Evolutionary conservation across 2,329 filamentous ascomycete genomes (phyloP), one percentile per base, ranked within the genome.

Genomic region (Sarocladium kiliense): DNA sequence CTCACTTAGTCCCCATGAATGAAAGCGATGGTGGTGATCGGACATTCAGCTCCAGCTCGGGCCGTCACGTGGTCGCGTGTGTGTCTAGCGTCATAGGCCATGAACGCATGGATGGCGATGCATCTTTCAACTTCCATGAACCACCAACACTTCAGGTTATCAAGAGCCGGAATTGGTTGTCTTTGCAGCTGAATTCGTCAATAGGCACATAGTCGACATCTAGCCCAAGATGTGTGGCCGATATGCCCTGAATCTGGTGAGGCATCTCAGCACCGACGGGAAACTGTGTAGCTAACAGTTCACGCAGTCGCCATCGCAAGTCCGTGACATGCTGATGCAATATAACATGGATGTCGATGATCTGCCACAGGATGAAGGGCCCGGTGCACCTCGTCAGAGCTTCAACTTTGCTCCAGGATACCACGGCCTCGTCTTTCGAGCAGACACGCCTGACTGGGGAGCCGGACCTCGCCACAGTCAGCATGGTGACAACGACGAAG

Each of bases 381-480:
- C 87, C 16, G 67, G 64, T 2, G 72, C 75, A 1, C 82, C 82
- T 1, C 82, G 88, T 36, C 88, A 90, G 65, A 91, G 82, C 34
- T 96, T 95, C 74, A 97, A 97, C 68, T 95, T 99, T 66, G 91
- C 93, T 0, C 94, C 94, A 0, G 89, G 92, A 0, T 89, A 91
- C 58, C 80, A 88, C 64, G 93, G 94, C 32, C 77, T 94, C 23
- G 89, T 97, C 25, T 96, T 96, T 67, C 84, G 91, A 57, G 90
- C 90, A 32, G 84, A 91, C 53, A 79, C 81, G 5, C 78, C 84
- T 12, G 84, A 87, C 57, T 74, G 75, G 59, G 83, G 82, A n/a
- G 77, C 79, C 14, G 77, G 78, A 1, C 69, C 71, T 16, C 56
- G 62, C 54, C 58, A 62, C 23, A 55, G 62, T 37, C 47, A 54